A percentile compares a stretch with the other conserved stretches of the same genome.
These are phyloP conservation scores for Rhodotorula toruloides DNA, from an alignment of 768 basidiomycete genomes.

Conservation along the genomic window DNA sequence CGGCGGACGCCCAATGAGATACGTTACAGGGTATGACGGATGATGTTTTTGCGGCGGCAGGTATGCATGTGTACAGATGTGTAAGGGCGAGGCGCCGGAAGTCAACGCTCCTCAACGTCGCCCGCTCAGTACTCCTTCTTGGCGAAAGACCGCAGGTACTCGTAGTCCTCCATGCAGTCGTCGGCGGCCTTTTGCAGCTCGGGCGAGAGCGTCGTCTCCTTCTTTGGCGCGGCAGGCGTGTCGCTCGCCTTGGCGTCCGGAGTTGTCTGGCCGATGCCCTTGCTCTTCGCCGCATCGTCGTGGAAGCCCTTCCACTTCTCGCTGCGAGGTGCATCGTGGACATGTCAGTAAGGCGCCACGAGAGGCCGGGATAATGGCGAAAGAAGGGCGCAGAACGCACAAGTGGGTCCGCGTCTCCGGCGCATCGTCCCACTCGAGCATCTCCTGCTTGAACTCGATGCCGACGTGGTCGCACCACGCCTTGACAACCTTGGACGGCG, in stretches of 20 bases:
- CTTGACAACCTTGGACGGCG: constrained; percentile 33
- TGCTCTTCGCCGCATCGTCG: constrained; percentile 7
- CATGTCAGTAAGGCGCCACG: background rate
- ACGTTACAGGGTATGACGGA: no score
- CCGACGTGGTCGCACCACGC: constrained; percentile 39
- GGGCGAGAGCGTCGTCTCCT: constrained; percentile 12
- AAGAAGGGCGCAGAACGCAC: constrained; percentile 11
- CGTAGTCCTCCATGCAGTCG: constrained; percentile 41
- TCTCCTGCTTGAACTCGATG: constrained; percentile 36
- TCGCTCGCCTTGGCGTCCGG: background rate
- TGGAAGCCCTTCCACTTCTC: constrained; percentile 39
- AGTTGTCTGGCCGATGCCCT: constrained; percentile 14
- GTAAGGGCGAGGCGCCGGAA: background rate
- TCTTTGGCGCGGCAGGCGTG: background rate
- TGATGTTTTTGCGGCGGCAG: no score
- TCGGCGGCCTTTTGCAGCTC: constrained; percentile 36
- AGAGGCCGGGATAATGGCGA: background rate
- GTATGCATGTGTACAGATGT: no score
- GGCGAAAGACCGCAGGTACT: constrained; percentile 35
- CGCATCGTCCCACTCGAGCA: constrained; percentile 42
- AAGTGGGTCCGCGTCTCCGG: constrained; percentile 42
- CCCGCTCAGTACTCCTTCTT: background rate
- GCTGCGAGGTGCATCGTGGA: background rate
- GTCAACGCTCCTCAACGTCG: no score
- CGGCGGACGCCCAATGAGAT: no score